Percentiles rank a stretch among this genome's conserved stretches.
Evolutionary conservation across 176 grass and related monocot species (phyloP).

Genomic region (Dendrocalamus sinicus): DNA sequence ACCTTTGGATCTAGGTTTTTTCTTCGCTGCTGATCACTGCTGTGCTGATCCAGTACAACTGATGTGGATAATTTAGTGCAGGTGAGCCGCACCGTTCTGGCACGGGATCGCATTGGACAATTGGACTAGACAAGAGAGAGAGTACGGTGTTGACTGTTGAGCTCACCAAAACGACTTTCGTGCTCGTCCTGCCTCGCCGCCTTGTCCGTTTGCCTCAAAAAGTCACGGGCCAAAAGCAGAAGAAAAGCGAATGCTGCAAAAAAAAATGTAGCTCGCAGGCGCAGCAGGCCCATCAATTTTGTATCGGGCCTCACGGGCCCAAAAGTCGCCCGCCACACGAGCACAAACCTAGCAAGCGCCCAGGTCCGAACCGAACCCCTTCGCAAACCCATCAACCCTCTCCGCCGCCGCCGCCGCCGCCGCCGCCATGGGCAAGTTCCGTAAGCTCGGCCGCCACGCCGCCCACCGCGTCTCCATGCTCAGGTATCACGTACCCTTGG

Average conservation of each 20-base stretch:
- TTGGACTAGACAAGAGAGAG: not conserved
- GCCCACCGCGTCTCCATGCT: slow-evolving; percentile 74
- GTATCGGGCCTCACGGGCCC: not conserved
- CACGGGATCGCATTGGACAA: not conserved
- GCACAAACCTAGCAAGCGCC: slow-evolving; percentile 7
- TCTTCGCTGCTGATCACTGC: too few relatives aligned
- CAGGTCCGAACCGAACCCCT: not conserved
- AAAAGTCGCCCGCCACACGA: not conserved
- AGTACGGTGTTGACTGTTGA: not conserved
- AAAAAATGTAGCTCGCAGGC: not conserved
- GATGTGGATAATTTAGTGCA: not conserved
- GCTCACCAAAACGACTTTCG: not conserved
- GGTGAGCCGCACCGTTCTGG: not conserved
- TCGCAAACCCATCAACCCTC: slow-evolving; percentile 39
- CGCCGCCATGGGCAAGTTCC: slow-evolving; percentile 66
- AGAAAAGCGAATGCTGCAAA: too few relatives aligned
- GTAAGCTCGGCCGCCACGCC: slow-evolving; percentile 71
- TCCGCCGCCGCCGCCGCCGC: slow-evolving; percentile 50
- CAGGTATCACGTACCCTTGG: slow-evolving; percentile 41
- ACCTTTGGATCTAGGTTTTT: too few relatives aligned
- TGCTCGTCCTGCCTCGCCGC: not conserved
- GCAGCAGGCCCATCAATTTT: too few relatives aligned
- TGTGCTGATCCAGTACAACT: not conserved
- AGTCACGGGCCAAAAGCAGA: not conserved
- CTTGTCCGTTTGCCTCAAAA: not conserved